These are phyloP conservation scores for Metschnikowia reukaufii DNA, from an alignment of 805 yeast species.

Conservation along the genomic window DNA sequence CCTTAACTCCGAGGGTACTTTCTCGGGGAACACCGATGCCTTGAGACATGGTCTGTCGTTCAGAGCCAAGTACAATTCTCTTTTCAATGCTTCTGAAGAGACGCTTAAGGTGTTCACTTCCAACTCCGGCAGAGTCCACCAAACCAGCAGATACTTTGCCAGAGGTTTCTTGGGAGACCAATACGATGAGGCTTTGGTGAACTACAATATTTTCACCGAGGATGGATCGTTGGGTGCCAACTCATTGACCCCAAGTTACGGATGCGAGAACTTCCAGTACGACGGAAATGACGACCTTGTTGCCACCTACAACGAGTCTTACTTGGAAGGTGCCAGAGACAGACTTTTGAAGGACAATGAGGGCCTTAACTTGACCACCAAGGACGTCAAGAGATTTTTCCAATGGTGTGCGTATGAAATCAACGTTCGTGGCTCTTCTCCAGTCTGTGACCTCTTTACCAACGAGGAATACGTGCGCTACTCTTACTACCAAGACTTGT, in stretches of 20 bases:
- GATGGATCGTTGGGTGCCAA: constrained; percentile 50
- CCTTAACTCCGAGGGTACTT: constrained; percentile 43
- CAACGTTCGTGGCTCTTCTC: neutral
- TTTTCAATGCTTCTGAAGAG: constrained; percentile 34
- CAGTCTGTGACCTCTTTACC: neutral
- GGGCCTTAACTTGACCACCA: neutral
- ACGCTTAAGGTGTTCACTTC: constrained; percentile 53
- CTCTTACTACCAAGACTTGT: neutral
- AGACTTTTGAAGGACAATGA: neutral
- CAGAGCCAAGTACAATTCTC: constrained; percentile 48
- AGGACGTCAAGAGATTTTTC: neutral
- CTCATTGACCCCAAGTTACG: constrained; percentile 53
- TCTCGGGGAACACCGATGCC: constrained; percentile 52
- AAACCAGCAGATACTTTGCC: constrained; percentile 55
- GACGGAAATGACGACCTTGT: constrained; percentile 25
- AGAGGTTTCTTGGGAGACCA: constrained; percentile 55
- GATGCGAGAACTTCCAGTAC: constrained; percentile 39
- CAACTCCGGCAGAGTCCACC: constrained; percentile 53
- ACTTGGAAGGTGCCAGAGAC: neutral
- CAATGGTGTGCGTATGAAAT: neutral
- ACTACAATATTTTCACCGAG: constrained; percentile 48
- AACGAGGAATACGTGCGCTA: neutral
- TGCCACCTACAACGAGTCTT: neutral
- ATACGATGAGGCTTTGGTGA: constrained; percentile 30
- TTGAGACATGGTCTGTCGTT: constrained; percentile 48